These are phyloP conservation scores for Colletotrichum chrysophilum DNA, from an alignment of 2,329 filamentous ascomycete genomes.

Conservation along the genomic window DNA sequence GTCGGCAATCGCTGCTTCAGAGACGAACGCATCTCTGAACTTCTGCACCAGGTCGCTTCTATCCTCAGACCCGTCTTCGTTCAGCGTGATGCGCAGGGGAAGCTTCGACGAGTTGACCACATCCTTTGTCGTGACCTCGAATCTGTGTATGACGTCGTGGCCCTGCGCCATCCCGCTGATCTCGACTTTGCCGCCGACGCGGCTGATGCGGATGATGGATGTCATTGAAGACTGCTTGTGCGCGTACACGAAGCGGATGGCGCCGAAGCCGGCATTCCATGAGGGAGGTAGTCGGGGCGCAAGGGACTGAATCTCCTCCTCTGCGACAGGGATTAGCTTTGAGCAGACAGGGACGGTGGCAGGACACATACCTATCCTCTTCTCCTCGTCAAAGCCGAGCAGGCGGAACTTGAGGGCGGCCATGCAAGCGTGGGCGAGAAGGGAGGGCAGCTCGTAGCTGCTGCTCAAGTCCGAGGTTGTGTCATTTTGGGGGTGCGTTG, in stretches of 20 bases:
- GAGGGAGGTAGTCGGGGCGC: constrained; percentile 71
- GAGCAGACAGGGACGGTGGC: not conserved
- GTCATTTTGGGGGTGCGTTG: constrained; percentile 57
- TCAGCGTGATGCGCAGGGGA: constrained; percentile 60
- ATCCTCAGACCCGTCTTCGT: constrained; percentile 50
- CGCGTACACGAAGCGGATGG: constrained; percentile 84
- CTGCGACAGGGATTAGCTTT: constrained; percentile 37
- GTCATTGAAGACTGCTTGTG: constrained; percentile 86
- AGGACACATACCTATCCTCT: constrained; percentile 65
- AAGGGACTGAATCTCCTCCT: constrained; percentile 60
- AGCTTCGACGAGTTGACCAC: constrained; percentile 68
- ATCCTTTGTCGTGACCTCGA: constrained; percentile 78
- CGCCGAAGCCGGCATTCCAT: constrained; percentile 79
- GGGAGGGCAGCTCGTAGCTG: constrained; percentile 81
- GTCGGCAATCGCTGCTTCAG: constrained; percentile 70
- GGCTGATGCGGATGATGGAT: constrained; percentile 81
- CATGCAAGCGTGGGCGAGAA: constrained; percentile 87
- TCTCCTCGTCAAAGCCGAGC: constrained; percentile 83
- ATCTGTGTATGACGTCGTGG: constrained; percentile 79
- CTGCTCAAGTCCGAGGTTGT: constrained; percentile 69
- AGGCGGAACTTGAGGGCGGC: constrained; percentile 79
- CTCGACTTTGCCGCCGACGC: constrained; percentile 84
- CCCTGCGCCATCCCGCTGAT: constrained; percentile 80
- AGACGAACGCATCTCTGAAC: constrained; percentile 74
- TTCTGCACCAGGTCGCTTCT: constrained; percentile 52